Evolutionary conservation across 1,139 yeast genomes (phyloP).

Genomic region (Geotrichum candidum): DNA sequence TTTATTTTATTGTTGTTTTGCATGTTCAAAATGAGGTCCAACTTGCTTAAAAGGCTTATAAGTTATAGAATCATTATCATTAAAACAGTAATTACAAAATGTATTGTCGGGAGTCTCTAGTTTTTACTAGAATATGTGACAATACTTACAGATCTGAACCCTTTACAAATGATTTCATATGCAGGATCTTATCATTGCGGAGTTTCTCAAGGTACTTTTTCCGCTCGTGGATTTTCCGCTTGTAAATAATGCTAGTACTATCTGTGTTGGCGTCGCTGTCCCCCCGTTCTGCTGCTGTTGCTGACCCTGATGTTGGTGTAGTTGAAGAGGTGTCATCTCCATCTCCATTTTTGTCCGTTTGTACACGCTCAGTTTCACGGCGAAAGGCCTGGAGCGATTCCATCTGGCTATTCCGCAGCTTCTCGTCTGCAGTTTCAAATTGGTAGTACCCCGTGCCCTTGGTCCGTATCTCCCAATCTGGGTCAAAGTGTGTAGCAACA

Average conservation of each 20-base stretch:
- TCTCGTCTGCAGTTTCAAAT: conserved; percentile 8
- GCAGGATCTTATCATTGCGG: conserved; percentile 1
- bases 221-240: conserved; percentile 10
- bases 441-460: conserved; percentile 17
- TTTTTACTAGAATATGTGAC: background rate
- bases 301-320: background rate
- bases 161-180: conserved; percentile 13
- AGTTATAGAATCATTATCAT: background rate
- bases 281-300: background rate
- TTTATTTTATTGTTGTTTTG: background rate
- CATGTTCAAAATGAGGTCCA: background rate
- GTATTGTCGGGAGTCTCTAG: background rate
- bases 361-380: background rate
- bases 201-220: conserved; percentile 10
- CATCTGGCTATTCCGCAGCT: conserved; percentile 10
- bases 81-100: background rate
- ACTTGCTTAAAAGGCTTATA: background rate
- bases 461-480: conserved; percentile 15
- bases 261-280: background rate
- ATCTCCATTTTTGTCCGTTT: background rate
- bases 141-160: conserved; percentile 3
- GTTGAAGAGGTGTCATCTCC: background rate
- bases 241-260: conserved; percentile 3
- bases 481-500: conserved; percentile 13
- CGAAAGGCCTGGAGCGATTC: conserved; percentile 4